Evolutionary conservation across 2,329 filamentous ascomycete genomes (phyloP).

Genomic region (Ploettnerulaceae sp.): DNA sequence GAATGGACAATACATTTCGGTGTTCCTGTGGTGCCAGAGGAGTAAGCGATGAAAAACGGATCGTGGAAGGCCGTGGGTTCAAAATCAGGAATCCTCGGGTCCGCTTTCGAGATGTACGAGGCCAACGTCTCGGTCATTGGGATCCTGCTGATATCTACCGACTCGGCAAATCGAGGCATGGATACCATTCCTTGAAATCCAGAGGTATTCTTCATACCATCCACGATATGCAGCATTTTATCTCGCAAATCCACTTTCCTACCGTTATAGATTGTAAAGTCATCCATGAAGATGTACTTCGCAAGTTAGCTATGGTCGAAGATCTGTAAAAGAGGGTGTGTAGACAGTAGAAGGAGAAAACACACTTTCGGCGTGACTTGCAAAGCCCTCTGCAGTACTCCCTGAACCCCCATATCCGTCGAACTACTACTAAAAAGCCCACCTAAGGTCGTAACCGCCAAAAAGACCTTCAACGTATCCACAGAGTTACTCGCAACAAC

Average conservation of each 20-base stretch:
- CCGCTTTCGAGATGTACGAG: constrained; percentile 39
- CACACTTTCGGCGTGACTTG: constrained; percentile 67
- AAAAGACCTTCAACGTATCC: constrained; percentile 66
- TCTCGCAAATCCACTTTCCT: constrained; percentile 64
- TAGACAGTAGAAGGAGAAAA: background rate
- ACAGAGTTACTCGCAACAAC: constrained; percentile 71
- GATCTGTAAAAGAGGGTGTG: background rate
- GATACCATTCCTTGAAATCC: constrained; percentile 61
- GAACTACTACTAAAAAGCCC: constrained; percentile 71
- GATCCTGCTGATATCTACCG: constrained; percentile 54
- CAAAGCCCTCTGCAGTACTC: constrained; percentile 66
- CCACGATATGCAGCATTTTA: constrained; percentile 64
- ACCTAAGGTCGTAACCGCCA: constrained; percentile 66
- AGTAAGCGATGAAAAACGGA: constrained; percentile 72
- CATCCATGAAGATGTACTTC: constrained; percentile 76
- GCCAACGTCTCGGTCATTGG: constrained; percentile 36
- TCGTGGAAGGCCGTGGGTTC: constrained; percentile 45
- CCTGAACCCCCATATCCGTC: constrained; percentile 79
- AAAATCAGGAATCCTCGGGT: constrained; percentile 20
- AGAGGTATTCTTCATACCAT: constrained; percentile 54
- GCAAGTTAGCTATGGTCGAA: background rate
- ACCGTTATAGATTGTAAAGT: constrained; percentile 74
- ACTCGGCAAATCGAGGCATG: constrained; percentile 59
- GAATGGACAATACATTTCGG: constrained; percentile 86
- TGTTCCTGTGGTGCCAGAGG: constrained; percentile 74